A percentile compares a stretch with the other conserved stretches of the same genome.
phyloP scores from a whole-genome alignment of 2,329 filamentous ascomycete genomes.

The Colletotrichum zoysiae region DNA sequence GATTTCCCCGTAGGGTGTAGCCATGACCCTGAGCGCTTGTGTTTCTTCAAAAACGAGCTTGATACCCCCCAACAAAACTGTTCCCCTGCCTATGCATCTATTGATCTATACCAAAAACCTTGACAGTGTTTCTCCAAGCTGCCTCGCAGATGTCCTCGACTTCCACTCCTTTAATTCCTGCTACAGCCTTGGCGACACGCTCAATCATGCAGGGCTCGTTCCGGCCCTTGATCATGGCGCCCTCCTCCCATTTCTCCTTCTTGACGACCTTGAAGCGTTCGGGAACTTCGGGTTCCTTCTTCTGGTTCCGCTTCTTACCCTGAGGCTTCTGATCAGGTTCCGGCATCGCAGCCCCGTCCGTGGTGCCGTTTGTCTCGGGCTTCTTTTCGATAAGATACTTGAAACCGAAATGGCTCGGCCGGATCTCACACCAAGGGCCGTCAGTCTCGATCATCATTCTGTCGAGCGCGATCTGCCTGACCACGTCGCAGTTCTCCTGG shows the following conservation, averaged over 20 bases:
- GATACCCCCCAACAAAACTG: constrained; percentile 32
- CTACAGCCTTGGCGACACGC: constrained; percentile 89
- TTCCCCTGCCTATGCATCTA: constrained; percentile 44
- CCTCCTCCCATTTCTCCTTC: constrained; percentile 94
- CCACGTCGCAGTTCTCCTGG: constrained; percentile 87
- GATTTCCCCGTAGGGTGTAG: neutral
- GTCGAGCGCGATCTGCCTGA: constrained; percentile 82
- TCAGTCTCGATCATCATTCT: constrained; percentile 95
- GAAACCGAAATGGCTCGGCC: constrained; percentile 87
- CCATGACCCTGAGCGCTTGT: neutral
- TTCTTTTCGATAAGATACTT: constrained; percentile 70
- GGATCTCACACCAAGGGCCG: constrained; percentile 96
- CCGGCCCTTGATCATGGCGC: constrained; percentile 91
- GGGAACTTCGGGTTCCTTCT: constrained; percentile 75
- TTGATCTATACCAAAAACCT: constrained; percentile 81
- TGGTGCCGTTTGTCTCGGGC: constrained; percentile 45
- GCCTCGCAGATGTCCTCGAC: constrained; percentile 89
- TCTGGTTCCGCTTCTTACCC: constrained; percentile 63
- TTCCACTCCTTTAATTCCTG: constrained; percentile 82
- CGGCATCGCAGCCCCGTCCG: constrained; percentile 39
- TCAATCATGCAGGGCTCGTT: constrained; percentile 93
- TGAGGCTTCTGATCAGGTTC: constrained; percentile 46
- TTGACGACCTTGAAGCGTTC: constrained; percentile 86
- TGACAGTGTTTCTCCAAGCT: constrained; percentile 84
- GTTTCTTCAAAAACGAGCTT: constrained; percentile 7